Percentiles rank a stretch among this genome's conserved stretches.
Conservation (phyloP, 495 filamentous ascomycete species). For the Penicillium pulvis region DNA sequence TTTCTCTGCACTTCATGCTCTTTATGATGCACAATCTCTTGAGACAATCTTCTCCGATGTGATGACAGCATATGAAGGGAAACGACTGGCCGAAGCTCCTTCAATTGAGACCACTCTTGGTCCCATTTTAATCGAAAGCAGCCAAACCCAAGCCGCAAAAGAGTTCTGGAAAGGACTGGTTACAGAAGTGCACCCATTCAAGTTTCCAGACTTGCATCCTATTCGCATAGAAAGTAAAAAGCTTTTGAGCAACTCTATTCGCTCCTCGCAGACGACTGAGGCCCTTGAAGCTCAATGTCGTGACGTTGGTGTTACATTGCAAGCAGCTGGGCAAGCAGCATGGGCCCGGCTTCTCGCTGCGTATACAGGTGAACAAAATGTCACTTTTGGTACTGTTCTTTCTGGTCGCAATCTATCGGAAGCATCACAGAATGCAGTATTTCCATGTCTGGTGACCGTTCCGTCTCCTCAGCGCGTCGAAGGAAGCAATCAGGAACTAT, state of each 20-base stretch:
- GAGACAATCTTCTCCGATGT: conserved; percentile 60
- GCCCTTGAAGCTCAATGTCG: conserved; percentile 56
- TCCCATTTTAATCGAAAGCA: conserved; percentile 51
- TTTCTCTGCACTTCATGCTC: conserved; percentile 67
- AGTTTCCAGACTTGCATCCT: conserved; percentile 71
- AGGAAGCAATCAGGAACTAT: conserved; percentile 53
- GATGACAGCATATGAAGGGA: conserved; percentile 34
- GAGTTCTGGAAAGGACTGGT: conserved; percentile 64
- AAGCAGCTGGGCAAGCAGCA: conserved; percentile 70
- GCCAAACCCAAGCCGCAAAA: conserved; percentile 36
- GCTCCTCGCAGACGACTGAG: conserved; percentile 35
- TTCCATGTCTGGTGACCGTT: conserved; percentile 75
- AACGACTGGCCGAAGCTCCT: conserved; percentile 15
- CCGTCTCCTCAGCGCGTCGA: conserved; percentile 59
- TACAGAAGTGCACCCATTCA: conserved; percentile 54
- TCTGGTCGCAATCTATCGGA: conserved; percentile 64
- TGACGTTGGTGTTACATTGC: conserved; percentile 61
- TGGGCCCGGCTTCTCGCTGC: conserved; percentile 71
- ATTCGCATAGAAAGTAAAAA: conserved; percentile 42
- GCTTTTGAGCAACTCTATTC: conserved; percentile 41
- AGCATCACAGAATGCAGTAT: conserved; percentile 53
- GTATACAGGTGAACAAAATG: conserved; percentile 67
- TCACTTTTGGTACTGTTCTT: conserved; percentile 73
- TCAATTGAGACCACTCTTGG: conserved; percentile 46
- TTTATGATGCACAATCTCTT: conserved; percentile 78